phyloP scores from a whole-genome alignment of 2,329 filamentous ascomycete genomes.

The Pezicula radicicola region DNA sequence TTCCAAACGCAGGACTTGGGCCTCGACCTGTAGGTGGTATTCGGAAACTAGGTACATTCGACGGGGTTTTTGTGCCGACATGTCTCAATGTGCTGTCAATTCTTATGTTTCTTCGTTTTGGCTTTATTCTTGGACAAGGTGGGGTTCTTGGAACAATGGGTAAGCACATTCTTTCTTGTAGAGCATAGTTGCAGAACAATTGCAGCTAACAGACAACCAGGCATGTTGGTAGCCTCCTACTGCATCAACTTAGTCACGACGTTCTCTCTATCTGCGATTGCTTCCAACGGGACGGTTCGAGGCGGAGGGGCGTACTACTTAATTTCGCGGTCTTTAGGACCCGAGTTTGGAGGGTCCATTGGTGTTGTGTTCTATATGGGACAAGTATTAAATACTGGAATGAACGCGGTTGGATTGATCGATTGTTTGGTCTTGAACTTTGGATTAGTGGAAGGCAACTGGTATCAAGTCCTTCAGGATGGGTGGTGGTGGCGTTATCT shows the following conservation, averaged over 20 bases:
- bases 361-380: conserved; percentile 88
- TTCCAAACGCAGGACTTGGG: conserved; percentile 34
- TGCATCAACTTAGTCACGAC: conserved; percentile 79
- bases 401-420: conserved; percentile 84
- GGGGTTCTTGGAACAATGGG: conserved; percentile 78
- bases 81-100: conserved; percentile 87
- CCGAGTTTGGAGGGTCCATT: conserved; percentile 87
- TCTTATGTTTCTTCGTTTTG: conserved; percentile 88
- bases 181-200: neutral
- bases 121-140: conserved; percentile 77
- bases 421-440: conserved; percentile 79
- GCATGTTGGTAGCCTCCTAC: conserved; percentile 73
- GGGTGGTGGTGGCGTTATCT: conserved; percentile 77
- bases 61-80: conserved; percentile 83
- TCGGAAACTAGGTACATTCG: conserved; percentile 72
- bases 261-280: conserved; percentile 83
- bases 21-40: conserved; percentile 34
- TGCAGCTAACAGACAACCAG: conserved; percentile 37
- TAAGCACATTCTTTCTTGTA: conserved; percentile 35
- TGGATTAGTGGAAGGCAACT: conserved; percentile 52
- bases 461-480: conserved; percentile 60
- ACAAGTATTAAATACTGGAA: conserved; percentile 80
- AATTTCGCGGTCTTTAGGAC: conserved; percentile 80
- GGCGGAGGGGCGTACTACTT: conserved; percentile 87
- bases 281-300: conserved; percentile 84